Evolutionary conservation across 2,329 filamentous ascomycete genomes (phyloP), one percentile per base, ranked within the genome.

Genomic region (Neonectria ditissima): DNA sequence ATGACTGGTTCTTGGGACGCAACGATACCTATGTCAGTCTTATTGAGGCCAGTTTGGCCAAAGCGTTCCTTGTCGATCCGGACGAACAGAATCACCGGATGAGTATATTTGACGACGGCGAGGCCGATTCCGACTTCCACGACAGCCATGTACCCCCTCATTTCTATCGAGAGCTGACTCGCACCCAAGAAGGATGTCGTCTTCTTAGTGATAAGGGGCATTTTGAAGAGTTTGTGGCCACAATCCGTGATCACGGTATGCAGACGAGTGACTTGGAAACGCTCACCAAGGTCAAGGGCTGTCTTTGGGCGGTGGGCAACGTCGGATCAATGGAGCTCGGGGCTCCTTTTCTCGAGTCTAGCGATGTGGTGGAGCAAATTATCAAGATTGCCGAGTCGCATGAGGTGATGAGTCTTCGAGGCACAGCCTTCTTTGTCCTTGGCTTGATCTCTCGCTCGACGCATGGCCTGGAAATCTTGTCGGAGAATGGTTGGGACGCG

Each of bases 291-390:
- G 93, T 98, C 68, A 99, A 99, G 78, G 96, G 94, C 8, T 97
- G 94, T 76, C 84, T 99, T 51, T 99, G 96, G 96, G 96, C 96
- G 0, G 94, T 99, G 1, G 96, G 96, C 24, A 99, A 99, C 72
- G 95, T 99, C 39, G 96, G 96, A 0, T 97, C 94, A 0, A 98
- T 99, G 94, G 95, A 98, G 73, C 88, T 97, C 2, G 96, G 96
- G 1, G 95, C 95, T 1, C 94, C 94, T 0, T 99, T 99, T 77
- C 84, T 99, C 4, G 96, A 97, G 78, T 90, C 92, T 59, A 92
- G 89, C 39, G 92, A 97, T 69, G 93, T 98, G 39, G 93, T 98
- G 18, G 88, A 91, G 73, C 88, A 91, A 66, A 95, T 99, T 66
- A 89, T 98, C 50, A 86, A 89, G 67, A 97, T 99, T 75, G 96